Evolutionary conservation across 73 alveolate species (phyloP), one percentile per base, ranked within the genome.

Genomic region (Paramecium primaurelia): DNA sequence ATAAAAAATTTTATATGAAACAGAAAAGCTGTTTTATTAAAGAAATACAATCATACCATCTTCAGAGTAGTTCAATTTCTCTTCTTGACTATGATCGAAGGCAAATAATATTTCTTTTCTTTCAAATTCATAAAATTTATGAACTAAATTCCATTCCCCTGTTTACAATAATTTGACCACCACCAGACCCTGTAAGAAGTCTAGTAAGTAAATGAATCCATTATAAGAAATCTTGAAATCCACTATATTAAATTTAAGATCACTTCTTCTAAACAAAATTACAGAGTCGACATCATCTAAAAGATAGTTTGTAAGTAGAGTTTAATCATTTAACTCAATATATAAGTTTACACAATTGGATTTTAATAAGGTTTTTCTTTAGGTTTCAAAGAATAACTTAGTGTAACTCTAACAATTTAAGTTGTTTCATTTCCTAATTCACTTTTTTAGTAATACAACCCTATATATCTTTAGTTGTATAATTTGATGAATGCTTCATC

Each of bases 321-420:
- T 58, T 22, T 22, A 26, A 28, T 44, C 14, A 25, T 80, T 80
- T 42, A 16, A 42, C 36, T 26, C 34, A 80, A 25, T 12, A 6
- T 7, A 25, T 32, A 80, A 14, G 25, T 77, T 47, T 40, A 34
- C 0, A 80, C 37, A 9, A 80, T 9, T 18, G 91, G 45, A 26
- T 80, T 28, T 3, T 51, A 51, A 12, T 58, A 26, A 11, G 45
- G 49, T 22, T 25, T 16, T 18, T 44, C 28, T 44, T 30, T 26
- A 8, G 49, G 45, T 9, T 30, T n/a, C 75, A 49, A 14, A 44
- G 77, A 34, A 49, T 44, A 80, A 1, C 77, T 26, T 2, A 77
- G 91, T 18, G 91, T 80, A 37, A 42, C 77, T 80, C 91, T 80
- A n/a, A 80, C 32, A n/a, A 80, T 2, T 1, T 25, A 80, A 16